phyloP scores from a whole-genome alignment of 495 filamentous ascomycete species.

The Penicillium roqueforti region DNA sequence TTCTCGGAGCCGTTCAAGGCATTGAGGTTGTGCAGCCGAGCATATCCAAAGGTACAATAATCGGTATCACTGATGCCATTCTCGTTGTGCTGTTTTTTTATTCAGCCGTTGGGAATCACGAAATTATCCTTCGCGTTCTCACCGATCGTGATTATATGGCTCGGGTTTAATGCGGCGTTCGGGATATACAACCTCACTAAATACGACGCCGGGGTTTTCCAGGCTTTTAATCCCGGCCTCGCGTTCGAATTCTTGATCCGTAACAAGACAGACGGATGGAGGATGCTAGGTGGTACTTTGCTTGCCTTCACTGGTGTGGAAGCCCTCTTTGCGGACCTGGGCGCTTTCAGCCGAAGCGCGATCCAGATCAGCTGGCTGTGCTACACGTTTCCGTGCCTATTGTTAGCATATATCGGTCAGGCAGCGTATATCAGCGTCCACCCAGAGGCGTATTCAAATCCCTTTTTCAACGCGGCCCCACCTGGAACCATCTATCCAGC shows the following conservation, averaged over 20 bases:
- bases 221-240: constrained; percentile 65
- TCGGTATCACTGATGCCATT: constrained; percentile 66
- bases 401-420: no score
- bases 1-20: constrained; percentile 45
- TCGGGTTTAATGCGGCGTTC: constrained; percentile 54
- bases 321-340: constrained; percentile 67
- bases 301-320: constrained; percentile 54
- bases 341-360: no score
- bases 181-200: constrained; percentile 60
- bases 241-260: constrained; percentile 58
- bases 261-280: constrained; percentile 62
- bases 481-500: no score
- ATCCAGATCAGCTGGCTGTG: no score
- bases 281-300: constrained; percentile 62
- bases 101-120: constrained; percentile 67
- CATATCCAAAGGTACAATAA: constrained; percentile 49
- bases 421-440: no score
- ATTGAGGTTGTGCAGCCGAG: constrained; percentile 39
- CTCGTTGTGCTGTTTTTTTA: constrained; percentile 60
- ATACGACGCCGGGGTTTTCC: constrained; percentile 58
- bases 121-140: constrained; percentile 64
- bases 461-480: no score
- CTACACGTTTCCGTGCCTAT: no score
- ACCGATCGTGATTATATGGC: constrained; percentile 71
- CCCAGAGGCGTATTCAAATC: no score